Evolutionary conservation across 2,329 filamentous ascomycete genomes (phyloP).

Genomic region (Uncinocarpus reesii): DNA sequence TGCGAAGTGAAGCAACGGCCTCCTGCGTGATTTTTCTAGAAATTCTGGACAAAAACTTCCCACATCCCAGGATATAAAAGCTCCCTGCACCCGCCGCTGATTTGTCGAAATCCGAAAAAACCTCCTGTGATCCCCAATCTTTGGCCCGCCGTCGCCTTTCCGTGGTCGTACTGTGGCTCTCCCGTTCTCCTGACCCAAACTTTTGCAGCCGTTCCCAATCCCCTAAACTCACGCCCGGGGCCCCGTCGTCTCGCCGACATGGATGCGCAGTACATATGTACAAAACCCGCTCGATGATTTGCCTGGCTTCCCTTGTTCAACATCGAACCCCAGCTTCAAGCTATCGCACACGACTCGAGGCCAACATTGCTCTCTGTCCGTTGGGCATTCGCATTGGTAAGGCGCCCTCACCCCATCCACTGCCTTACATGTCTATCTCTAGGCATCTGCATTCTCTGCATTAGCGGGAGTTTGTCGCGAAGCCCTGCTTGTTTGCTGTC

Average conservation of each 20-base stretch:
- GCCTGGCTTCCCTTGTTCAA: neutral
- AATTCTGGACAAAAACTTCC: neutral
- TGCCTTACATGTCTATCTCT: neutral
- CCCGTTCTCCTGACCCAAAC: neutral
- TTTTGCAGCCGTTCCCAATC: neutral
- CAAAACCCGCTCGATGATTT: neutral
- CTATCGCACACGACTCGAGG: neutral
- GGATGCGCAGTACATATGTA: neutral
- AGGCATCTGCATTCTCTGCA: conserved; percentile 9
- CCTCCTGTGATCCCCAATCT: neutral
- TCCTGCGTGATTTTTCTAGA: conserved; percentile 8
- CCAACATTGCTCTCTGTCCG: neutral
- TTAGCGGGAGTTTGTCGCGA: conserved; percentile 5
- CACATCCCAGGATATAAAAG: neutral
- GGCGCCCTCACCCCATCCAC: conserved; percentile 3
- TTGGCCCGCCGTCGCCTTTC: neutral
- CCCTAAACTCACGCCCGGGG: neutral
- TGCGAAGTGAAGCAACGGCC: neutral
- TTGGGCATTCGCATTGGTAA: conserved; percentile 9
- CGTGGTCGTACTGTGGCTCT: conserved; percentile 2
- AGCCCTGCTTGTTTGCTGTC: conserved; percentile 8
- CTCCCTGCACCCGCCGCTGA: neutral
- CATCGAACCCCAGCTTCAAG: neutral
- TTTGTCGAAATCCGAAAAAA: neutral
- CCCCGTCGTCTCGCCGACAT: neutral